Base-by-base conservation (phyloP, 2,329 filamentous ascomycete genomes). In the Chaetomium sp. region DNA sequence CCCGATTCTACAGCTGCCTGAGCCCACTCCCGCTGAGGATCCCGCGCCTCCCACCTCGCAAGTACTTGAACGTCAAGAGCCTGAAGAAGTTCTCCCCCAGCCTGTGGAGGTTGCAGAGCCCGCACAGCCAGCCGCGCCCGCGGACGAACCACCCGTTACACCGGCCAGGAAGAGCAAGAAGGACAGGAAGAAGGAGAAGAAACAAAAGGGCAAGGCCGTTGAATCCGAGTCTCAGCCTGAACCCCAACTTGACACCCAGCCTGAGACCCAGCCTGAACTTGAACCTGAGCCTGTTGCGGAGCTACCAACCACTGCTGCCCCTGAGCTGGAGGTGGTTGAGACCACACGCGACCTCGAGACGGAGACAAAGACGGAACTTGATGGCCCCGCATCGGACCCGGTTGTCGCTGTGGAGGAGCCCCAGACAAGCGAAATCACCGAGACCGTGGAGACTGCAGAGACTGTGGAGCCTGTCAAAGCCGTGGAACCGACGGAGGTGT, bases 151-250 rank as follows among this genome's bases (percentile, higher is more conserved):
- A 57, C 56, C 54, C 55, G 62, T 61, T 42, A 54, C 55, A 42
- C 54, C 54, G 5, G 62, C 59, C 27, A 68, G 67, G 57, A 71
- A 69, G 53, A 63, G 65, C 53, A 72, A 72, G 38, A 64, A 70
- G 60, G 68, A 65, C 40, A 49, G 53, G 50, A 65, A 66, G 55
- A 58, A 27, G 19, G 19, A 63, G 60, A 48, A 70, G 59, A 69
- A 66, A 38, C 44, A 44, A 44, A 65, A 66, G 55, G 57, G 61
- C 59, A 46, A 59, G 19, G 40, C 53, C 51, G 44, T 61, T 52
- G 61, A 56, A 35, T 50, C 55, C 45, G 46, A 54, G 19, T 27
- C 19, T 27, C 56, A 45, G 12, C 50, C 45, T 19, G 50, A 57
- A 9, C 38, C 11, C 0, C 57, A 56, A 33, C 44, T 40, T 8